These are phyloP conservation scores for Quillaja saponaria DNA, from an alignment of 306 rosid genomes.

Conservation along the genomic window DNA sequence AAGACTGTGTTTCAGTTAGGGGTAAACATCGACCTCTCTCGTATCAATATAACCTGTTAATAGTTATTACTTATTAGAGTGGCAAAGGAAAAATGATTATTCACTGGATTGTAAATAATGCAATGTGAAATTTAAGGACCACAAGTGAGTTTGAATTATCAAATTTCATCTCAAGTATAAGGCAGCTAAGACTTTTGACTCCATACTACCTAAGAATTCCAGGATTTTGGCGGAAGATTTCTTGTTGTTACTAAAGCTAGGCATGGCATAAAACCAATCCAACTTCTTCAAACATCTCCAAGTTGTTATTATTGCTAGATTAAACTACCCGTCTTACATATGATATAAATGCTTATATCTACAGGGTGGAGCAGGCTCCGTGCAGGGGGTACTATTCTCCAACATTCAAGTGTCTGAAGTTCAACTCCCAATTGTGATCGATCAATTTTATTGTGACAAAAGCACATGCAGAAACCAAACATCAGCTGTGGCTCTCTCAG, in stretches of 20 bases:
- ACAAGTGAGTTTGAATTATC: neutral
- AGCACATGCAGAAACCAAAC: conserved; percentile 69
- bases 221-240: neutral
- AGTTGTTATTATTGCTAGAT: neutral
- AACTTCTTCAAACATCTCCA: conserved; percentile 15
- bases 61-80: neutral
- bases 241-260: neutral
- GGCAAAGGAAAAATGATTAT: neutral
- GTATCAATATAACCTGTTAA: neutral
- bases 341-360: conserved; percentile 13
- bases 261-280: conserved; percentile 1
- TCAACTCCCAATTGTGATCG: conserved; percentile 86
- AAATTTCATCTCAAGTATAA: neutral
- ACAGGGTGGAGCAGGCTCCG: conserved; percentile 97
- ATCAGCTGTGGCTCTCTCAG: conserved; percentile 80
- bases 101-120: neutral
- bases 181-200: neutral
- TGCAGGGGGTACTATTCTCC: conserved; percentile 83
- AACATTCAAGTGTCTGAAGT: conserved; percentile 86
- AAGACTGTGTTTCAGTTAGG: neutral
- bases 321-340: neutral
- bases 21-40: too few relatives aligned
- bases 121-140: neutral
- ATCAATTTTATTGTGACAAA: conserved; percentile 94
- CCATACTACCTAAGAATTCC: conserved; percentile 1